Evolutionary conservation across 164 flowering plant species (phyloP).

Genomic region (Stephania yunnanensis): DNA sequence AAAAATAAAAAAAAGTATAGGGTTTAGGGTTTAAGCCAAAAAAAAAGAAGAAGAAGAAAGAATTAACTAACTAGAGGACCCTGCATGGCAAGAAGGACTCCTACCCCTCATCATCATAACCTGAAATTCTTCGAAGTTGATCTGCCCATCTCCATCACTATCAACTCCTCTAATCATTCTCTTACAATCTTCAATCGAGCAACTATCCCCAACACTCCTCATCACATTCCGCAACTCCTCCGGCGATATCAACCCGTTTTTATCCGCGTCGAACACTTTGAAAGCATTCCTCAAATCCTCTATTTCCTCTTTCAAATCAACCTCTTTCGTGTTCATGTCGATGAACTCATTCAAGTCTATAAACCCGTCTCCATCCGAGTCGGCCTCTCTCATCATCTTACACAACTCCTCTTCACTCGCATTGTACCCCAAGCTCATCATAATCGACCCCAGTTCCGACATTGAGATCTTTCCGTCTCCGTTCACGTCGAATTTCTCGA

Average conservation of each 20-base stretch:
- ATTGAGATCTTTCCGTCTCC: constrained; percentile 82
- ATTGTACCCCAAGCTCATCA: constrained; percentile 50
- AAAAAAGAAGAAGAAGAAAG: too few species aligned
- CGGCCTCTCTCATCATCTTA: constrained; percentile 51
- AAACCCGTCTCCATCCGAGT: constrained; percentile 74
- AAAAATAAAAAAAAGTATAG: too few species aligned
- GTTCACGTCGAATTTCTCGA: constrained; percentile 70
- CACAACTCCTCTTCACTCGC: constrained; percentile 50
- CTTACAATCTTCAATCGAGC: background rate
- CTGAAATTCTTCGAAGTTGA: background rate
- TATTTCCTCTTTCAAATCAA: constrained; percentile 26
- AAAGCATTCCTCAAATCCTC: constrained; percentile 58
- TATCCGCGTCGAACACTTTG: constrained; percentile 57
- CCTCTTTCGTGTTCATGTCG: constrained; percentile 52
- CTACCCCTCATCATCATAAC: constrained; percentile 1
- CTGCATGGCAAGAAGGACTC: background rate
- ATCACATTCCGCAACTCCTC: constrained; percentile 61
- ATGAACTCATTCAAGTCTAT: constrained; percentile 58
- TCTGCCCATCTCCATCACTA: constrained; percentile 3
- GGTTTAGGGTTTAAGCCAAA: too few species aligned
- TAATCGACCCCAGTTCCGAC: constrained; percentile 54
- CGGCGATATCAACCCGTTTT: constrained; percentile 63
- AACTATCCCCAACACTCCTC: constrained; percentile 4
- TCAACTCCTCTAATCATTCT: background rate
- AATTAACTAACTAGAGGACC: too few species aligned